A percentile compares a stretch with the other conserved stretches of the same genome.
Conservation (phyloP, 306 rosid genomes). For the Corylus americana region DNA sequence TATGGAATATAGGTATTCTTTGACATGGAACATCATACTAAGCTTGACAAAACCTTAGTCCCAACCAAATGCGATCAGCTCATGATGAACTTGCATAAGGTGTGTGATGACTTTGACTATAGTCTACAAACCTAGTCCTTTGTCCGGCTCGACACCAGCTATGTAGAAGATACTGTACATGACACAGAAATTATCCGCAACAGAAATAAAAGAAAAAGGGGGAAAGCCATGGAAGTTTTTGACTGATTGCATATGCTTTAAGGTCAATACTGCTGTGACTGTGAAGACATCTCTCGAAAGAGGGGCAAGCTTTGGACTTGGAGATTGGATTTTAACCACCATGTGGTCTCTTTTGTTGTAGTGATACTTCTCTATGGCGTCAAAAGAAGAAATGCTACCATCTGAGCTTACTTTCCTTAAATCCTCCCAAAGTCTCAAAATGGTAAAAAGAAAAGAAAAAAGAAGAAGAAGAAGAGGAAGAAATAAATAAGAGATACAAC, state of each 20-base stretch:
- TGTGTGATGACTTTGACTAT: not conserved
- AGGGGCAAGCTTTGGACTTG: not conserved
- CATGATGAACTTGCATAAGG: not conserved
- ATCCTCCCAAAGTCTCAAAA: not conserved
- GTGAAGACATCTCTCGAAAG: not conserved
- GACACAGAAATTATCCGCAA: not conserved
- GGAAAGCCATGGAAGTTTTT: not conserved
- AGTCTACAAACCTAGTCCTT: not conserved
- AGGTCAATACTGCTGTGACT: not conserved
- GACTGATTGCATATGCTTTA: not conserved
- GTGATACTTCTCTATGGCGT: not conserved
- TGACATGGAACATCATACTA: not conserved
- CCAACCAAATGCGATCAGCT: slow-evolving; percentile 7
- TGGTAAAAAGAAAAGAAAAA: too few species aligned
- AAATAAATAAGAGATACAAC: not conserved
- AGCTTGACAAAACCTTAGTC: slow-evolving; percentile 5
- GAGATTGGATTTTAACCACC: not conserved
- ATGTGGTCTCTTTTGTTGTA: not conserved
- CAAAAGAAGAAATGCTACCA: not conserved
- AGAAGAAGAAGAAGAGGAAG: too few species aligned
- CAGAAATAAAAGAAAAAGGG: not conserved
- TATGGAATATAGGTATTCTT: not conserved
- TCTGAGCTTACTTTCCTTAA: not conserved
- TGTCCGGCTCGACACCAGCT: not conserved
- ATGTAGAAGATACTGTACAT: not conserved